phyloP scores from a whole-genome alignment of 2,329 filamentous ascomycete genomes.

The Leptographium galeiforme region DNA sequence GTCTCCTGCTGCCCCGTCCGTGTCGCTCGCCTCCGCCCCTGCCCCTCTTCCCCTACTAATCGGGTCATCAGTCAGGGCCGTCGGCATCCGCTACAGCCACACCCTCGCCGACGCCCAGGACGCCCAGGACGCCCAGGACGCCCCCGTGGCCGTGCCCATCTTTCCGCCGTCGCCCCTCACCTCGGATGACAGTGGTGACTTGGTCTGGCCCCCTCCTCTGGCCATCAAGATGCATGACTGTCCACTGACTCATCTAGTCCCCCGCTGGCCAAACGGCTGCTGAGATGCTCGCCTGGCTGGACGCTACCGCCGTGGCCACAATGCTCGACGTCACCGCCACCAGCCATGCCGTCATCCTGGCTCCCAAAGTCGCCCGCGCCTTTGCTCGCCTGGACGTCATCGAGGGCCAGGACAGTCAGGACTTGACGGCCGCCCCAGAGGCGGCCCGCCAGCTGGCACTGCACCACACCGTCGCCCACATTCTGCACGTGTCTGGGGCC shows the following conservation, averaged over 20 bases:
- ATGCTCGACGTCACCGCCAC: not conserved
- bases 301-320: not conserved
- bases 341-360: not conserved
- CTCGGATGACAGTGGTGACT: not conserved
- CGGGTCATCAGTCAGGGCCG: not conserved
- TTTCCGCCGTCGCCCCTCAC: constrained; percentile 7
- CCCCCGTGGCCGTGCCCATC: not conserved
- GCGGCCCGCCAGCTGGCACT: not conserved
- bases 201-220: not conserved
- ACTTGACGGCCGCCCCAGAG: no score
- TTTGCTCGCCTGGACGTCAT: not conserved
- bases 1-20: constrained; percentile 1
- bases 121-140: not conserved
- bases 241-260: not conserved
- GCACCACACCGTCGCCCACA: not conserved
- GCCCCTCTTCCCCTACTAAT: not conserved
- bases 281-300: not conserved
- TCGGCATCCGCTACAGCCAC: not conserved
- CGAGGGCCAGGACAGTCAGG: not conserved
- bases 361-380: not conserved
- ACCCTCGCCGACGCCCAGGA: not conserved
- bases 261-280: not conserved
- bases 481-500: not conserved
- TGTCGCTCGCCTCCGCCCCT: not conserved
- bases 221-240: not conserved